Base-by-base conservation (phyloP, 345 rosid species). In the Conringia planisiliqua region DNA sequence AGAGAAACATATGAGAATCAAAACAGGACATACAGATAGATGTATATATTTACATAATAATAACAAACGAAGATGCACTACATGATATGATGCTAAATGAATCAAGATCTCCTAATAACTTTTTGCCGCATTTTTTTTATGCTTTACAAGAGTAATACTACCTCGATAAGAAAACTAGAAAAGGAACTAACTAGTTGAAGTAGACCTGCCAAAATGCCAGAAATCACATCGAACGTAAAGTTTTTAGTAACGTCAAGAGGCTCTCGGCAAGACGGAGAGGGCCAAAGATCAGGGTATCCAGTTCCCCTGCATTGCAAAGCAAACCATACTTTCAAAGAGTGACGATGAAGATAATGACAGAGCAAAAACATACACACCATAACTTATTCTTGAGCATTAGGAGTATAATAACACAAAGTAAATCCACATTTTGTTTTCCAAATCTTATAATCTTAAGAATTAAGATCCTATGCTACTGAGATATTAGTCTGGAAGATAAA, bases 271-370 rank as follows among this genome's bases (percentile, higher is more conserved):
- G 91, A 76, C 47, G 81, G 52, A 65, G 97, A 88, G 55, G 98
- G 98, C 99, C 99, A 95, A 55, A 95, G 92, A 74, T 85, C 89
- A 71, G 99, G 93, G 73, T 95, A 95, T 64, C 99, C 99, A 68
- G 52, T 76, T 54, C 99, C 97, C 97, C 99, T 94, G 77, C 82
- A 82, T 10, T 82, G 39, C 74, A 75, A 62, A 72, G 46, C 68
- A 84, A 70, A 46, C 64, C 36, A 83, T 27, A 78, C 29, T 36
- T 13, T 63, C 66, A 63, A 27, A 70, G 10, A 42, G 32, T 29
- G 20, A 43, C 9, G 18, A 18, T 55, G 58, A 29, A 38, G 36
- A 40, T 12, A 54, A 55, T 18, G 20, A 43, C 8, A 35, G 27
- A 46, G 60, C 24, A 67, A 59, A 0, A 61, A 42, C 11, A 52